phyloP scores from a whole-genome alignment of 768 basidiomycete genomes.

The Tricholoma furcatifolium region DNA sequence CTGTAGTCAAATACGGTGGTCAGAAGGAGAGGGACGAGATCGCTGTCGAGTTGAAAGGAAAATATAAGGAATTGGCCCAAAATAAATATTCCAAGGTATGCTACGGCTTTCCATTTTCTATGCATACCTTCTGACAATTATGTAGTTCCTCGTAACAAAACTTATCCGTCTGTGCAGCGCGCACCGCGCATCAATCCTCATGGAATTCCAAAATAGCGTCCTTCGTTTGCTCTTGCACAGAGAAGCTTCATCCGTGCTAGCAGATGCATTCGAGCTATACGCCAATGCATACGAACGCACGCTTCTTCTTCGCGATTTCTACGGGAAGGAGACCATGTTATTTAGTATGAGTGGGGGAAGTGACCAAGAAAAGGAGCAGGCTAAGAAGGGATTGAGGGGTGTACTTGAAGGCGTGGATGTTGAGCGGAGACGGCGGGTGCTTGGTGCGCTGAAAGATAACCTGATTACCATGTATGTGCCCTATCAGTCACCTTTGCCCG shows the following conservation, averaged over 20 bases:
- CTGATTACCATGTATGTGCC: constrained; percentile 67
- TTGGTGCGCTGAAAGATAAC: constrained; percentile 71
- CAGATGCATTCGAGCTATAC: constrained; percentile 88
- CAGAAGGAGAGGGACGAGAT: constrained; percentile 77
- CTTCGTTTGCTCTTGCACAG: constrained; percentile 79
- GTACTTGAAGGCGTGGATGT: constrained; percentile 62
- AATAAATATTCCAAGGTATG: constrained; percentile 88
- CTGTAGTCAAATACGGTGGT: constrained; percentile 77
- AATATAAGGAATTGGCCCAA: constrained; percentile 74
- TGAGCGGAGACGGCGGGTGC: constrained; percentile 64
- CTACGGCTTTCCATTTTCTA: background rate
- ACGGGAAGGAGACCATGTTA: constrained; percentile 82
- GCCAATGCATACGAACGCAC: constrained; percentile 83
- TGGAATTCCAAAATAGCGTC: constrained; percentile 76
- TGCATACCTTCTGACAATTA: background rate
- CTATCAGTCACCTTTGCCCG: background rate
- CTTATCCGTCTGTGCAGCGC: constrained; percentile 73
- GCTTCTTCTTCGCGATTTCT: constrained; percentile 82
- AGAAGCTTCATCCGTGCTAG: constrained; percentile 79
- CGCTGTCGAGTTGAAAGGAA: constrained; percentile 79
- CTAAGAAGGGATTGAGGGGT: constrained; percentile 66
- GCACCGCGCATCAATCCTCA: constrained; percentile 73
- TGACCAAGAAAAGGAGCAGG: constrained; percentile 59
- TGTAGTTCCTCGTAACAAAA: constrained; percentile 78
- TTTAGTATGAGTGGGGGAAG: constrained; percentile 59